Evolutionary conservation across 2,329 filamentous ascomycete genomes (phyloP).

Genomic region (Phyllosticta paracitricarpa): DNA sequence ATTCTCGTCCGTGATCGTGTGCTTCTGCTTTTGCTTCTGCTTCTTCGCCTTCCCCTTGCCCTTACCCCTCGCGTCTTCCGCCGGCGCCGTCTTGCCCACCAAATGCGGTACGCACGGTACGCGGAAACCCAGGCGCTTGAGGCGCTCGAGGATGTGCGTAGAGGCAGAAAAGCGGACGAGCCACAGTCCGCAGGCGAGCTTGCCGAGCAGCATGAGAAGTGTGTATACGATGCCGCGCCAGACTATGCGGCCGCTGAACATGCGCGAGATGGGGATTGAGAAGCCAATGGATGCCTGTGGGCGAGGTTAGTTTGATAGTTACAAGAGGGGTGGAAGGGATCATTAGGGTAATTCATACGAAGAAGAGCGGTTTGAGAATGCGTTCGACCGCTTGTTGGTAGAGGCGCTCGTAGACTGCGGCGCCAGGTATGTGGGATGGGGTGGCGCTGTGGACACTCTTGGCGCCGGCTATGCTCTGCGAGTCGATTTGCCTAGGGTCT

Average conservation of each 20-base stretch:
- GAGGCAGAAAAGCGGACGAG: constrained; percentile 26
- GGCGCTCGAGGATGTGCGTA: background rate
- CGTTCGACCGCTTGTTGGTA: constrained; percentile 36
- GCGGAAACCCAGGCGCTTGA: background rate
- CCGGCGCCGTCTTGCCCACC: background rate
- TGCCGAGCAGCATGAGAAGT: constrained; percentile 53
- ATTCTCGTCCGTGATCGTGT: background rate
- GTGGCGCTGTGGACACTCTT: background rate
- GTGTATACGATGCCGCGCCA: constrained; percentile 69
- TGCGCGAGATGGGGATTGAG: constrained; percentile 60
- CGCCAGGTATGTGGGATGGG: constrained; percentile 14
- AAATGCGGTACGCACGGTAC: constrained; percentile 1
- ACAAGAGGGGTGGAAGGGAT: constrained; percentile 13
- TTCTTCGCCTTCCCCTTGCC: background rate
- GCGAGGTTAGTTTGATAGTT: background rate
- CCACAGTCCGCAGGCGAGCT: constrained; percentile 32
- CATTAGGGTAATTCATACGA: constrained; percentile 31
- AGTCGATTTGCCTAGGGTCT: background rate
- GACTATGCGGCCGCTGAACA: constrained; percentile 54
- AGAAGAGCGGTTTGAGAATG: constrained; percentile 63
- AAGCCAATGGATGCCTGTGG: constrained; percentile 54
- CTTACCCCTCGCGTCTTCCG: background rate
- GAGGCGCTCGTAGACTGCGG: constrained; percentile 36
- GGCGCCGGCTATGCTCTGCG: background rate
- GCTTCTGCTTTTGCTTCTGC: background rate